Evolutionary conservation across 495 filamentous ascomycete genomes (phyloP).

Genomic region (Lophiotrema nucula): DNA sequence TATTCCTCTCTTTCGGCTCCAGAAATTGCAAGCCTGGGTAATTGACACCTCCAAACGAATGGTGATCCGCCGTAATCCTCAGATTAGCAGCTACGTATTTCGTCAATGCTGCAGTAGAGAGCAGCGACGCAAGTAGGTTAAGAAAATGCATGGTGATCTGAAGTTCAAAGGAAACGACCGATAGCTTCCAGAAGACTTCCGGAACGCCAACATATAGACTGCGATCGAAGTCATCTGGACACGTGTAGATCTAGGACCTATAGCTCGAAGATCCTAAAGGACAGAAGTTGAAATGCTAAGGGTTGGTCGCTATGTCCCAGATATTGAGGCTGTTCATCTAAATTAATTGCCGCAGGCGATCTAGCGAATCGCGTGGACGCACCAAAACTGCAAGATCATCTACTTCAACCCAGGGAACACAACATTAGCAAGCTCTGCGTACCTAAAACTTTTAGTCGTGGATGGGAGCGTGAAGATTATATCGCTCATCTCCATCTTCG

Average conservation of each 20-base stretch:
- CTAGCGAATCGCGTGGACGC: slow-evolving; percentile 17
- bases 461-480: no score
- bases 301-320: slow-evolving; percentile 1
- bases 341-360: slow-evolving; percentile 25
- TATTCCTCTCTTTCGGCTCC: slow-evolving; percentile 13
- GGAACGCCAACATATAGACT: slow-evolving; percentile 27
- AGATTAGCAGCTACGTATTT: slow-evolving; percentile 16
- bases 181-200: slow-evolving; percentile 5
- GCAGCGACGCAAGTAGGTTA: slow-evolving; percentile 13
- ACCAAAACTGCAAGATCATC: no score
- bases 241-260: slow-evolving; percentile 27
- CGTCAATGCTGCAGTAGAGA: slow-evolving; percentile 8
- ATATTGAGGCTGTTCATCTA: slow-evolving; percentile 33
- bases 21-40: slow-evolving; percentile 24
- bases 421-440: no score
- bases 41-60: slow-evolving; percentile 33
- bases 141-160: slow-evolving; percentile 24
- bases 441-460: no score
- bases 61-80: slow-evolving; percentile 25
- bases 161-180: slow-evolving; percentile 17
- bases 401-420: no score
- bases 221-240: slow-evolving; percentile 13
- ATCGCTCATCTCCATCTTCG: no score
- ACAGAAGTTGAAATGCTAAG: background rate
- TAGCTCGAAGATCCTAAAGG: slow-evolving; percentile 16